These are phyloP conservation scores for Saturnispora sanitii DNA, from an alignment of 805 yeast species.

Conservation along the genomic window DNA sequence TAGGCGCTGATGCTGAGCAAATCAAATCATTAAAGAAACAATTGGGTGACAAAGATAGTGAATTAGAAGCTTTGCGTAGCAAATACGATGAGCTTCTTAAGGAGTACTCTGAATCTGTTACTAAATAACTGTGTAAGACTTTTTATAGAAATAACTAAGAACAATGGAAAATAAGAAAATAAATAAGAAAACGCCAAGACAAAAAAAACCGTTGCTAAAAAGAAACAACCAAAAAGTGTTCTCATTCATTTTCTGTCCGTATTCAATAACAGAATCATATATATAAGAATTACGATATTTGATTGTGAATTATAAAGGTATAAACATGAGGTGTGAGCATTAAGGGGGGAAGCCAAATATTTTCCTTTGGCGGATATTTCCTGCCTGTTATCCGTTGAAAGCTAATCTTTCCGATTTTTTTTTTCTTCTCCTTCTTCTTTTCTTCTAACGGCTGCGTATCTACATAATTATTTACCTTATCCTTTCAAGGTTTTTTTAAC, in stretches of 20 bases:
- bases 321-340: no score
- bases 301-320: no score
- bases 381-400: no score
- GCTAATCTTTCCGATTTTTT: background rate
- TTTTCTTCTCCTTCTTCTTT: background rate
- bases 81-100: conserved; percentile 15
- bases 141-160: background rate
- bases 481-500: background rate
- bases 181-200: background rate
- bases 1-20: conserved; percentile 5
- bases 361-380: no score
- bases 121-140: conserved; percentile 5
- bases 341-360: no score
- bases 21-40: conserved; percentile 8
- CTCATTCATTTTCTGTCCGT: no score
- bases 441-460: no score
- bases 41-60: conserved; percentile 9
- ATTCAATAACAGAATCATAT: no score
- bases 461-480: no score
- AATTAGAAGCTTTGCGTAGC: conserved; percentile 8
- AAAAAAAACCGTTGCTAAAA: no score
- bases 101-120: conserved; percentile 10
- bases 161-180: background rate
- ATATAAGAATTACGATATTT: no score
- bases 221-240: no score